Evolutionary conservation across 371 early-diverging fungal genomes (phyloP).

Genomic region (Syncephalis fuscata): DNA sequence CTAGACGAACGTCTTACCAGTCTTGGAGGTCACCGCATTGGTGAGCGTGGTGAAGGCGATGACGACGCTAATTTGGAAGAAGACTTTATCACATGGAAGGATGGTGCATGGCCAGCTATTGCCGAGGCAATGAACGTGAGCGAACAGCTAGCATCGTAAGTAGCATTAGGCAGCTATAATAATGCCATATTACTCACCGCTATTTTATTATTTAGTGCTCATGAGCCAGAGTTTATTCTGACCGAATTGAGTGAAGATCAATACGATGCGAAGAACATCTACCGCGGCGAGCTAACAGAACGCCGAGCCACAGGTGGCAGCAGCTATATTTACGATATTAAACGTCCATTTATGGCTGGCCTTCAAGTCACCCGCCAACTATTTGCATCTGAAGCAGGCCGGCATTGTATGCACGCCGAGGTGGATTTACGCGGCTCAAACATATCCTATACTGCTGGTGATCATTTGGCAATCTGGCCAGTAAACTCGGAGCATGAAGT

Average conservation of each 20-base stretch:
- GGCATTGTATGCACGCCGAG: constrained; percentile 85
- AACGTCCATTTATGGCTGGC: constrained; percentile 60
- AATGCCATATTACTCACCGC: not conserved
- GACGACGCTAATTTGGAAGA: constrained; percentile 91
- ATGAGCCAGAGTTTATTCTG: constrained; percentile 6
- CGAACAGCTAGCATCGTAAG: constrained; percentile 6
- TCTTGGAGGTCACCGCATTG: constrained; percentile 65
- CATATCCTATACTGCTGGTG: constrained; percentile 77
- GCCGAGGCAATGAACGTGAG: constrained; percentile 40
- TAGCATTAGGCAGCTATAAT: not conserved
- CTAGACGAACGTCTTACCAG: constrained; percentile 38
- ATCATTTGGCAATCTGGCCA: constrained; percentile 91
- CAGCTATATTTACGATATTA: constrained; percentile 41
- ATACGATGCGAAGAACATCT: constrained; percentile 21
- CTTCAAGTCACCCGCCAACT: constrained; percentile 38
- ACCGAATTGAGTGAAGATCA: constrained; percentile 20
- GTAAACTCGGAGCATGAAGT: constrained; percentile 69
- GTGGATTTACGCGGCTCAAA: constrained; percentile 67
- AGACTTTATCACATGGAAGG: constrained; percentile 89
- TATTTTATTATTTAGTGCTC: not conserved
- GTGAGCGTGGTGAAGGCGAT: constrained; percentile 85
- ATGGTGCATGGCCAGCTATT: constrained; percentile 57
- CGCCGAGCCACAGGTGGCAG: constrained; percentile 6
- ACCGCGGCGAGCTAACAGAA: constrained; percentile 38
- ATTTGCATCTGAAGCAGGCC: constrained; percentile 37